phyloP scores from a whole-genome alignment of 371 early-diverging fungal genomes.

The Basidiobolus meristosporus region DNA sequence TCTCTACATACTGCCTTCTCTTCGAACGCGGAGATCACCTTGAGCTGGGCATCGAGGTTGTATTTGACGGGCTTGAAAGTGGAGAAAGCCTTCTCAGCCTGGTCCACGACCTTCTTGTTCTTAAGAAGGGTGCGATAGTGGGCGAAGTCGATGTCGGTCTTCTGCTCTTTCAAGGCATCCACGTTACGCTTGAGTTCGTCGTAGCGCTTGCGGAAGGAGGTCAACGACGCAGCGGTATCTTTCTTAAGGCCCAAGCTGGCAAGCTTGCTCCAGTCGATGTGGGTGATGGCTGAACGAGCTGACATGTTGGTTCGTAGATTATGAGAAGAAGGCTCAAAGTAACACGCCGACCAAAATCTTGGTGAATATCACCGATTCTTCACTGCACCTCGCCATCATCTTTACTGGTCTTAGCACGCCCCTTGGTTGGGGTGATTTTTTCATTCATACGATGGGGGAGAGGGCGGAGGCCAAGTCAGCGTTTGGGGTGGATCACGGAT shows the following conservation, averaged over 20 bases:
- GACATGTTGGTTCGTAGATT: slow-evolving; percentile 11
- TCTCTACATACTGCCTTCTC: slow-evolving; percentile 58
- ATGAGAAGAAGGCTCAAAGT: background rate
- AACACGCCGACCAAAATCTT: too few species aligned
- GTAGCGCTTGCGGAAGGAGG: slow-evolving; percentile 88
- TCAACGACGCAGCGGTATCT: slow-evolving; percentile 72
- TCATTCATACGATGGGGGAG: too few species aligned
- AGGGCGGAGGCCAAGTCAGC: too few species aligned
- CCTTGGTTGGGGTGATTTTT: too few species aligned
- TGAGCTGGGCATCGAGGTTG: slow-evolving; percentile 68
- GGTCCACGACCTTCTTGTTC: slow-evolving; percentile 75
- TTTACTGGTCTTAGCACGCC: too few species aligned
- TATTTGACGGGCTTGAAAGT: slow-evolving; percentile 67
- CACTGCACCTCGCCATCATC: too few species aligned
- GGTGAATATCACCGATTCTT: too few species aligned
- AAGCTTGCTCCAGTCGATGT: slow-evolving; percentile 79
- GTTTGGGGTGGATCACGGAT: too few species aligned
- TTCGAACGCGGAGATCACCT: slow-evolving; percentile 75
- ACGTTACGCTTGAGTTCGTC: slow-evolving; percentile 75
- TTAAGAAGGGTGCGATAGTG: slow-evolving; percentile 69
- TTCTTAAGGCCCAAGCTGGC: slow-evolving; percentile 58
- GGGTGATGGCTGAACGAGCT: slow-evolving; percentile 29
- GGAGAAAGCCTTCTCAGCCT: slow-evolving; percentile 68
- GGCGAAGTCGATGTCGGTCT: slow-evolving; percentile 68
- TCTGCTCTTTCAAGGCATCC: slow-evolving; percentile 60